Evolutionary conservation across 2,329 filamentous ascomycete genomes (phyloP), one percentile per base, ranked within the genome.

Genomic region (Ophiostoma australiae): DNA sequence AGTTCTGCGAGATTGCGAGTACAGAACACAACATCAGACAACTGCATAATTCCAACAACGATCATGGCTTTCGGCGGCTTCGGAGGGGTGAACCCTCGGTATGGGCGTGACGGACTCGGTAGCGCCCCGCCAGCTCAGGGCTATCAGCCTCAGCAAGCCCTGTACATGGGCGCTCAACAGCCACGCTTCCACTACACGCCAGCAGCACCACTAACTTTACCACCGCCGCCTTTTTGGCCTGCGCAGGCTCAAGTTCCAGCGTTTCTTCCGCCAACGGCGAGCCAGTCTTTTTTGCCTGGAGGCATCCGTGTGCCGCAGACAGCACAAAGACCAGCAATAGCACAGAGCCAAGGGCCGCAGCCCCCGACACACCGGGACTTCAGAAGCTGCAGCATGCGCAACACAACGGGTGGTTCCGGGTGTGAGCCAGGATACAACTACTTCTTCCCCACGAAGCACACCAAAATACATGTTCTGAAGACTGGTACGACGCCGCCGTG

Each of bases 341-440:
- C 63, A 4, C 70, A 70, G 44, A 27, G 78, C n/a, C 80, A 82
- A 0, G 80, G 82, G 70, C 76, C 81, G 0, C 79, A 80, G 27
- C 84, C 85, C 0, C 75, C 75, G 8, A 80, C 84, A 71, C 81
- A 84, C 74, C 72, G 79, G 0, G 77, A 80, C 1, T 82, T 85
- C 72, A 84, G 86, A 0, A 85, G 85, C 0, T 81, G 83, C 37
- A 84, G 86, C 73, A 80, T 89, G 79, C 82, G 81, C 67, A 88
- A 89, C 78, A 82, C 83, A 0, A 85, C 85, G 0, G 85, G 87
- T 65, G 86, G 86, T 31, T 81, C 84, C 0, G 86, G 87, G 58
- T 84, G 84, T 72, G 87, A 89, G 75, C 86, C 85, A 0, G 88
- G 87, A 1, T 90, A 88, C 80, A 87, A 87, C 79, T 87, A 88